A percentile compares a stretch with the other conserved stretches of the same genome.
These are phyloP conservation scores for Cnidoscolus chayamansa DNA, from an alignment of 441 rosid species.

Conservation along the genomic window DNA sequence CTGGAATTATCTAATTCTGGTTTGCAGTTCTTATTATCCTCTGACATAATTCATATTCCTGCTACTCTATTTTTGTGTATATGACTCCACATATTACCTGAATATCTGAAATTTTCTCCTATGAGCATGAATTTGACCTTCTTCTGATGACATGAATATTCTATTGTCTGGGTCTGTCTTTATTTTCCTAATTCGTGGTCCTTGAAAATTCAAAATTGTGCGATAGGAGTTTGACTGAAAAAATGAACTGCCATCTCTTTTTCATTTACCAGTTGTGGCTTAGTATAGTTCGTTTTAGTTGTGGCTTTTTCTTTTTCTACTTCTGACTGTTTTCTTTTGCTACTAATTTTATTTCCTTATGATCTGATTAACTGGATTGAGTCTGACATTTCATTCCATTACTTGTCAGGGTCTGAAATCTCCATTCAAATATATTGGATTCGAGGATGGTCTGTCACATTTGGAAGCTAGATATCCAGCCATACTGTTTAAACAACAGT, in stretches of 20 bases:
- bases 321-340: not conserved
- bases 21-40: not conserved
- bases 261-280: not conserved
- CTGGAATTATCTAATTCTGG: not conserved
- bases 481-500: slow-evolving; percentile 86
- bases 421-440: slow-evolving; percentile 68
- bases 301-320: not conserved
- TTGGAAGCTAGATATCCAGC: slow-evolving; percentile 98
- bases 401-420: slow-evolving; percentile 69
- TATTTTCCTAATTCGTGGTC: not conserved
- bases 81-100: not conserved
- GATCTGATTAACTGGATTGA: not conserved
- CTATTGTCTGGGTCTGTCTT: too few relatives aligned
- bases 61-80: not conserved
- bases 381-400: slow-evolving; percentile 4
- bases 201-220: not conserved
- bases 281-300: not conserved
- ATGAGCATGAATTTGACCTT: too few relatives aligned
- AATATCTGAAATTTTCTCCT: not conserved
- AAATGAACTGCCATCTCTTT: not conserved
- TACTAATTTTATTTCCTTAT: not conserved
- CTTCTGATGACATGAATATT: too few relatives aligned
- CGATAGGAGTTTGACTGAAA: not conserved
- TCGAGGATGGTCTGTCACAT: slow-evolving; percentile 69
- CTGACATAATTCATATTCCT: not conserved